Percentiles rank a stretch among this genome's conserved stretches.
These are phyloP conservation scores for Ogataea angusta DNA, from an alignment of 805 yeast species.

Conservation along the genomic window DNA sequence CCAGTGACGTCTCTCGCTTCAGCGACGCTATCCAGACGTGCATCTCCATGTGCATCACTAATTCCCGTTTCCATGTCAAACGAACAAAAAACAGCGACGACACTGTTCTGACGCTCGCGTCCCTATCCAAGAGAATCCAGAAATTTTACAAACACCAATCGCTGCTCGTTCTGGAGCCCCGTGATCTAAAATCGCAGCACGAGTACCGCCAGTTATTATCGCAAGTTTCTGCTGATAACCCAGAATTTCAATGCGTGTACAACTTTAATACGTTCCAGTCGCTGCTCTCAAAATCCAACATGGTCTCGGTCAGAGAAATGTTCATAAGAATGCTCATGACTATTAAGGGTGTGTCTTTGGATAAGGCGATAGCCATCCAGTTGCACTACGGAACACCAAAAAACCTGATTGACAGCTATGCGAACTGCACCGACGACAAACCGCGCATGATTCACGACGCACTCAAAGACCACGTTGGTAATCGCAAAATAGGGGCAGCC, in stretches of 20 bases:
- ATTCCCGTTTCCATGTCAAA: conserved; percentile 62
- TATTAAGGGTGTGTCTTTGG: conserved; percentile 75
- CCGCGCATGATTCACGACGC: conserved; percentile 28
- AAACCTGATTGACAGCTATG: conserved; percentile 50
- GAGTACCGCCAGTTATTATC: conserved; percentile 44
- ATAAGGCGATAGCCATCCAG: conserved; percentile 81
- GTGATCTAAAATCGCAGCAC: conserved; percentile 44
- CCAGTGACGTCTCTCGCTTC: conserved; percentile 44
- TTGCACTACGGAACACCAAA: conserved; percentile 66
- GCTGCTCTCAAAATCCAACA: conserved; percentile 63
- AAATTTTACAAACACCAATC: conserved; percentile 36
- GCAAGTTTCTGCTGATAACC: conserved; percentile 35
- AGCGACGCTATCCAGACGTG: conserved; percentile 73
- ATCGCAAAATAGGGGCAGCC: conserved; percentile 49
- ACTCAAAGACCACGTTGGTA: conserved; percentile 44
- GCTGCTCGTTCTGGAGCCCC: conserved; percentile 51
- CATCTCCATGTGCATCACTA: conserved; percentile 63
- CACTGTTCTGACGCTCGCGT: conserved; percentile 58
- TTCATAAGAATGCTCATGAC: conserved; percentile 76
- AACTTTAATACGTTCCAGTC: conserved; percentile 57
- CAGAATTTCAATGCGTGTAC: conserved; percentile 40
- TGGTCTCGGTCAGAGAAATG: conserved; percentile 71
- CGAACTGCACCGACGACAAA: conserved; percentile 23
- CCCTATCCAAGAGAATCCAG: conserved; percentile 44
- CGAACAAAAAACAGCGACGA: conserved; percentile 71